Evolutionary conservation across 2,329 filamentous ascomycete genomes (phyloP), one percentile per base, ranked within the genome.

Genomic region (Colletotrichum sp.): DNA sequence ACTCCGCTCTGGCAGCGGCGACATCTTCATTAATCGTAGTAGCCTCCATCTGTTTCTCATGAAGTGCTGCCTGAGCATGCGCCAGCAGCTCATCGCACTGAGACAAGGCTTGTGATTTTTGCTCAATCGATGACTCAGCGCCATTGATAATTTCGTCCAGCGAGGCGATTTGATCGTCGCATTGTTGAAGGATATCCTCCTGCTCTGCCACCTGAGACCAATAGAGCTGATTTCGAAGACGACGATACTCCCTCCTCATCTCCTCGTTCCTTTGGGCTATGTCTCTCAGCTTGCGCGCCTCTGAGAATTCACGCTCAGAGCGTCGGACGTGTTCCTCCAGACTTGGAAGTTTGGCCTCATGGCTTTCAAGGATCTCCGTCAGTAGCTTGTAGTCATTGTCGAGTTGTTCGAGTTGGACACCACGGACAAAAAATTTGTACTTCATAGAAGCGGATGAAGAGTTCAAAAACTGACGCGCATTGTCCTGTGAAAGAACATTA

Each of bases 401-500:
- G 12, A 99, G 89, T 79, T 96, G 94, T 82, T 99, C 95, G 1
- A 99, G 90, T 80, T 99, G 96, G 1, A 98, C 98, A 30, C 97
- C 97, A 80, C 96, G 95, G 76, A 98, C 91, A 82, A 99, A 99
- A 81, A 98, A 98, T 79, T 95, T 97, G 88, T 99, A 99, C 83
- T 99, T 99, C 76, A 96, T 93, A 5, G 91, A 87, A 1, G 96
- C 92, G 4, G 92, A 94, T 15, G 97, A 96, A 43, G 93, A 92
- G 81, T 96, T 98, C 59, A 99, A 90, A 80, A 99, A 99, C 74
- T 98, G 94, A 13, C 97, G 93, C 13, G 97, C 97, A 84, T 96
- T 96, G 82, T 99, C 97, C 84, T 99, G 97, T 1, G 96, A 98
- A 21, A 99, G 89, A 8, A 99, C 94, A 75, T 98, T 99, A 87